A percentile compares a stretch with the other conserved stretches of the same genome.
These are phyloP conservation scores for Paramecium pentaurelia DNA, from an alignment of 73 alveolate species.

Conservation along the genomic window DNA sequence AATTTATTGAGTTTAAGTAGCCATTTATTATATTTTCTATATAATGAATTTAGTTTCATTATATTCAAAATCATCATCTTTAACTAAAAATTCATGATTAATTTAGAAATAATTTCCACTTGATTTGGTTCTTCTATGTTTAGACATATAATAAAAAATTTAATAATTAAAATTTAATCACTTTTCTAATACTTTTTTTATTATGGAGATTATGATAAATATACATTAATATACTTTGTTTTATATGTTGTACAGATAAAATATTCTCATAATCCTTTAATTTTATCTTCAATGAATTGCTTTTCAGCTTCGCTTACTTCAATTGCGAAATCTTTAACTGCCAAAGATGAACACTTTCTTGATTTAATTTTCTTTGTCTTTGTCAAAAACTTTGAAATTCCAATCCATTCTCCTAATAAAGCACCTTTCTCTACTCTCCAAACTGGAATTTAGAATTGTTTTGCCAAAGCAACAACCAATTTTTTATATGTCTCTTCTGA, in stretches of 20 bases:
- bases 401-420: constrained; percentile 42
- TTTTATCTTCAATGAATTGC: constrained; percentile 15
- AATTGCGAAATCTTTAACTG: constrained; percentile 39
- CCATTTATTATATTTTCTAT: neutral
- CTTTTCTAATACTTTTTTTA: neutral
- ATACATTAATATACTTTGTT: neutral
- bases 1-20: neutral
- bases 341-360: constrained; percentile 41
- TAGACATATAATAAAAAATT: constrained; percentile 30
- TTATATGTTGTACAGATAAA: neutral
- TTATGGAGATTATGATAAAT: neutral
- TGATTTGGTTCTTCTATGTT: constrained; percentile 35
- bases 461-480: constrained; percentile 40
- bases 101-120: neutral
- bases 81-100: neutral
- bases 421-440: constrained; percentile 45
- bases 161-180: neutral
- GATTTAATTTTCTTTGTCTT: constrained; percentile 40
- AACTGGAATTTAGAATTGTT: constrained; percentile 25
- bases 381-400: constrained; percentile 33
- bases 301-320: constrained; percentile 34
- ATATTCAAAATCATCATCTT: neutral
- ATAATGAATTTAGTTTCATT: constrained; percentile 16
- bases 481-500: constrained; percentile 20
- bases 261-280: constrained; percentile 23